These are phyloP conservation scores for Leishmania tarentolae DNA, from an alignment of 208 protist species.

Conservation along the genomic window DNA sequence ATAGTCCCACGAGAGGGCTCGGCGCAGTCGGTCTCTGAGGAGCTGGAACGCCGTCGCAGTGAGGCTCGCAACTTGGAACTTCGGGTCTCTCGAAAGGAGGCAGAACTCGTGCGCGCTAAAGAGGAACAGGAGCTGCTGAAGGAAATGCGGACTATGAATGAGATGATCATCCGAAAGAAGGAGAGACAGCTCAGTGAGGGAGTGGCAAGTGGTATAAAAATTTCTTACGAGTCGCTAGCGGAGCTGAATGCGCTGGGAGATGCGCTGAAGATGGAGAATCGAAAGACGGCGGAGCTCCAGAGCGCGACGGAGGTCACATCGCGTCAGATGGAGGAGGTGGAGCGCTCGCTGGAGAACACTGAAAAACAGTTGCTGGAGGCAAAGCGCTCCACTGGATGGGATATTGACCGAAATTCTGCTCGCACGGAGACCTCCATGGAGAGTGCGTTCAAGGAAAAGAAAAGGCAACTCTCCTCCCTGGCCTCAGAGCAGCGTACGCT, in stretches of 20 bases:
- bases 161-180: constrained; percentile 77
- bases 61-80: constrained; percentile 70
- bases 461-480: constrained; percentile 34
- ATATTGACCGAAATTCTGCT: constrained; percentile 31
- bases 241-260: constrained; percentile 71
- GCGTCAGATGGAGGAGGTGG: constrained; percentile 59
- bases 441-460: constrained; percentile 60
- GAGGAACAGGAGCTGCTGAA: constrained; percentile 81
- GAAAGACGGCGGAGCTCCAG: constrained; percentile 61
- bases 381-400: constrained; percentile 66
- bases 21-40: constrained; percentile 31
- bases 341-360: constrained; percentile 56
- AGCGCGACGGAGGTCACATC: constrained; percentile 48
- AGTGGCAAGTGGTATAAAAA: constrained; percentile 41
- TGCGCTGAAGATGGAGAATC: constrained; percentile 71
- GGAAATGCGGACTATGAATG: constrained; percentile 78
- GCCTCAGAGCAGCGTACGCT: constrained; percentile 33
- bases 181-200: constrained; percentile 33
- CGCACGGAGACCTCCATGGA: constrained; percentile 23
- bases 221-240: constrained; percentile 57
- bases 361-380: constrained; percentile 44
- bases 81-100: constrained; percentile 67
- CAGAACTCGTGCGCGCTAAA: constrained; percentile 72
- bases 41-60: constrained; percentile 56
- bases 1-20: constrained; percentile 51